Evolutionary conservation across 2,329 filamentous ascomycete species (phyloP), one percentile per base, ranked within the genome.

Genomic region (Calonectria pteridis): DNA sequence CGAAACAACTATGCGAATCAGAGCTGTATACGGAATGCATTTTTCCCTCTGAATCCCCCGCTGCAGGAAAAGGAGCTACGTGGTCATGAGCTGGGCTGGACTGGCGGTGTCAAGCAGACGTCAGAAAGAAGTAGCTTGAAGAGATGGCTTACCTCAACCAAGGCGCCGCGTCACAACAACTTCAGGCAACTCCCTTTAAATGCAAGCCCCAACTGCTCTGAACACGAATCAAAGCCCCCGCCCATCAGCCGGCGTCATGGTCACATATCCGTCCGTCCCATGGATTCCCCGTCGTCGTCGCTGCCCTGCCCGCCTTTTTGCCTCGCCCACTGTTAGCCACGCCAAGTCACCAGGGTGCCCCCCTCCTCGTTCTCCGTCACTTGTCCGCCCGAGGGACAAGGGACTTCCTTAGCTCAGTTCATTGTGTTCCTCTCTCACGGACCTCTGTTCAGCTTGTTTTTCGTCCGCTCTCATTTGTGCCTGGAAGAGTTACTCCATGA

Each of bases 191-290:
- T 67, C 53, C 29, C 43, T 49, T 35, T 28, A 35, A 70, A 31
- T 49, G 33, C 62, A 55, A 62, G 58, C 67, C 62, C 67, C 29
- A 70, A 62, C 16, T 62, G n/a, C 14, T n/a, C 23, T 20, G 29
- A 26, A 63, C 67, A 70, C 67, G 67, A 70, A 72, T 72, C 69
- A 72, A 53, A 58, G 51, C 65, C 49, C 37, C 70, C 55, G 58
- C 65, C 31, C 49, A 28, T 69, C 23, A 59, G 66, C 59, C 66
- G 28, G 37, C 33, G 65, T 59, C 70, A 51, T 69, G 37, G 40
- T 73, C 58, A 65, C 65, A 69, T 69, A 68, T 59, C 55, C 40
- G 49, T 51, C 43, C 46, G 53, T 69, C 40, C 63, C 46, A 67
- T 35, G 49, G 64, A 43, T 67, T 33, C 53, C 43, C 46, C 53